Conservation (phyloP, 2,329 filamentous ascomycete genomes). For the Scorias spongiosa region DNA sequence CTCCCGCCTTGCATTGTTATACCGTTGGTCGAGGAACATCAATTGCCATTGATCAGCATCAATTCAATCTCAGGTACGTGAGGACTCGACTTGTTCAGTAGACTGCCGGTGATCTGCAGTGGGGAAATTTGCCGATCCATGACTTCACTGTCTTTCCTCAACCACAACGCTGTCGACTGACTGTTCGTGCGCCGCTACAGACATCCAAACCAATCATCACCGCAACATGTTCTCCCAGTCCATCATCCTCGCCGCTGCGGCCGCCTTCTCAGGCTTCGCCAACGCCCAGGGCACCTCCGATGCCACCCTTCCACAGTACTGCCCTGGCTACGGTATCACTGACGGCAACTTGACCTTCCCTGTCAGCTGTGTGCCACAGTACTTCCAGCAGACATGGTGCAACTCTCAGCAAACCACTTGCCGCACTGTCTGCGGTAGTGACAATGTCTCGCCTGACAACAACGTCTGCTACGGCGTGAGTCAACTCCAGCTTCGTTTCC, state of each 20-base stretch:
- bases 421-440: background rate
- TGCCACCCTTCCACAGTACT: slow-evolving; percentile 44
- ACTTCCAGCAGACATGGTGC: background rate
- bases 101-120: too few species aligned
- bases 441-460: background rate
- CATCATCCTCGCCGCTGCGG: slow-evolving; percentile 19
- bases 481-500: background rate
- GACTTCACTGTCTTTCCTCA: too few species aligned
- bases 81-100: too few species aligned
- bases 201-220: too few species aligned
- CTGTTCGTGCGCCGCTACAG: too few species aligned
- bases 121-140: too few species aligned
- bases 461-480: background rate
- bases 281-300: background rate
- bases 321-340: slow-evolving; percentile 31
- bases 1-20: too few species aligned
- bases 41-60: too few species aligned
- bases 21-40: too few species aligned
- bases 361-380: background rate
- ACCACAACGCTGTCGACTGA: too few species aligned
- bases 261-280: slow-evolving; percentile 2
- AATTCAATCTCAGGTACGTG: too few species aligned
- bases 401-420: background rate
- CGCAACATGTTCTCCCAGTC: background rate
- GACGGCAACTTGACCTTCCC: background rate